A percentile compares a stretch with the other conserved stretches of the same genome.
phyloP scores from a whole-genome alignment of 305 asterid genomes.

The Fraxinus albicans region DNA sequence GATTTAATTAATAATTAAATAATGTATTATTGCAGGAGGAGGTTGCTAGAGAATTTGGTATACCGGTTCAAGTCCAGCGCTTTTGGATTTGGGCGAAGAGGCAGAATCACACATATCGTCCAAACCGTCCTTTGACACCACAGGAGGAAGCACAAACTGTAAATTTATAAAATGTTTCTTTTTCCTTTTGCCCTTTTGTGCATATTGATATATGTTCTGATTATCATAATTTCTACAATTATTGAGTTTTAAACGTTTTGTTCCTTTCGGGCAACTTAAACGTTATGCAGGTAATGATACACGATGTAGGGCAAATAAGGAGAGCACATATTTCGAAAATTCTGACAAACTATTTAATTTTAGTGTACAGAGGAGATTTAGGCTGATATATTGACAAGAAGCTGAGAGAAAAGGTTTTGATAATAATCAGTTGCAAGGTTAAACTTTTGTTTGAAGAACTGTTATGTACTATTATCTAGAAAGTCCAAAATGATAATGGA shows the following conservation, averaged over 20 bases:
- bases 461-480: neutral
- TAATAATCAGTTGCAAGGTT: conserved; percentile 8
- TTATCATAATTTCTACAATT: neutral
- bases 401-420: neutral
- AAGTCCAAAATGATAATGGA: conserved; percentile 4
- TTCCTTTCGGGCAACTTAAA: neutral
- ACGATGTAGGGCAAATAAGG: conserved; percentile 1
- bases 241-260: conserved; percentile 1
- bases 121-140: conserved; percentile 79
- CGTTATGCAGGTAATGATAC: neutral
- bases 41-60: conserved; percentile 82
- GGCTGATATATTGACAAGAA: neutral
- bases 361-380: neutral
- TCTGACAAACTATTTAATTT: neutral
- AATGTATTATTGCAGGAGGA: conserved; percentile 61
- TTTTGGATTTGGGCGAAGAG: conserved; percentile 96
- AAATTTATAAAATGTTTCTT: conserved; percentile 18
- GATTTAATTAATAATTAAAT: neutral
- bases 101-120: conserved; percentile 92
- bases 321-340: neutral
- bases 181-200: conserved; percentile 12
- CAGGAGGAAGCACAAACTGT: conserved; percentile 86
- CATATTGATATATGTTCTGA: conserved; percentile 2
- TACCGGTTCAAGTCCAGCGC: conserved; percentile 83
- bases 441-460: neutral